phyloP scores from a whole-genome alignment of 164 flowering plant species.

The Vitis amurensis region DNA sequence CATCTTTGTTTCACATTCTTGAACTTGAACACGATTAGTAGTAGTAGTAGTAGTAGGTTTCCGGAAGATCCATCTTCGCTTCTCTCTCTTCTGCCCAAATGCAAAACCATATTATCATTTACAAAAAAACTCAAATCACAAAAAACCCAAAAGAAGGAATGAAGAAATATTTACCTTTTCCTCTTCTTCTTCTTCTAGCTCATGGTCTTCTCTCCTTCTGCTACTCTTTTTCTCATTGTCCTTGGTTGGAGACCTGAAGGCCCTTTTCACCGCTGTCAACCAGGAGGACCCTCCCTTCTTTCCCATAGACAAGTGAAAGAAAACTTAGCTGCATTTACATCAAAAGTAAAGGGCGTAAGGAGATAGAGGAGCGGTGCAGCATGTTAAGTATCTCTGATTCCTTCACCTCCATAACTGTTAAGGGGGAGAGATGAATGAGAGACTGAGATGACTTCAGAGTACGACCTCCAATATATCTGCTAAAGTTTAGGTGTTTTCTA shows the following conservation, averaged over 20 bases:
- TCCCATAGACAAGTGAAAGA: slow-evolving; percentile 21
- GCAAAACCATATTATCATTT: not conserved
- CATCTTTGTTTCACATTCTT: slow-evolving; percentile 12
- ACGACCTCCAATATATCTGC: slow-evolving; percentile 28
- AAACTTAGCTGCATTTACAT: slow-evolving; percentile 17
- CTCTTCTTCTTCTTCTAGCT: slow-evolving; percentile 33
- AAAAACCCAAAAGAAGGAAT: too few species aligned
- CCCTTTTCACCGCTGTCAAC: slow-evolving; percentile 43
- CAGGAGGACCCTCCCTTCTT: slow-evolving; percentile 39
- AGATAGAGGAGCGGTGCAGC: not conserved
- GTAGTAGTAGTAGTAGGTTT: slow-evolving; percentile 7
- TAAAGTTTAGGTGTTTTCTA: slow-evolving; percentile 11
- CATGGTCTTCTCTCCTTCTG: slow-evolving; percentile 31
- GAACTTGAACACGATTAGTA: slow-evolving; percentile 1
- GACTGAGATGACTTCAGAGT: slow-evolving; percentile 10
- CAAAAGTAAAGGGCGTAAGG: not conserved
- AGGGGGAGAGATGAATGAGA: slow-evolving; percentile 1
- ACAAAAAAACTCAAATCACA: not conserved
- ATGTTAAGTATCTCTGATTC: slow-evolving; percentile 1
- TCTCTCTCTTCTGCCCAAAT: slow-evolving; percentile 42
- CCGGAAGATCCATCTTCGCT: slow-evolving; percentile 41
- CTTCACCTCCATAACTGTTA: slow-evolving; percentile 1
- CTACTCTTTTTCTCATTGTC: slow-evolving; percentile 18
- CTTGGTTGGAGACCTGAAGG: slow-evolving; percentile 41
- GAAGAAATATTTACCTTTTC: slow-evolving; percentile 19